Evolutionary conservation across 2,329 filamentous ascomycete species (phyloP), one percentile per base, ranked within the genome.

Genomic region (Plenodomus biglobosus): DNA sequence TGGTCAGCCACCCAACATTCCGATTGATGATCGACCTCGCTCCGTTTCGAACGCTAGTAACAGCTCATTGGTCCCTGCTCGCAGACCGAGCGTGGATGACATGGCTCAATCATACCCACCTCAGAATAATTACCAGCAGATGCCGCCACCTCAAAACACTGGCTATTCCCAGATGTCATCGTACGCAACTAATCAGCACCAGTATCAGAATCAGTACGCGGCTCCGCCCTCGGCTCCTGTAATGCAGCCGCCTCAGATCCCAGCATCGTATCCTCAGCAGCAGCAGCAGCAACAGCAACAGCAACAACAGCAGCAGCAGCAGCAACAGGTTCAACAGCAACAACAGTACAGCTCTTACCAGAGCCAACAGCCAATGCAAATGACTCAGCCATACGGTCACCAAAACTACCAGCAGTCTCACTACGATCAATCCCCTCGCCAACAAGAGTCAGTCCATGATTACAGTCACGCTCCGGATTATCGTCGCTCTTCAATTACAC

Each of bases 31-130:
- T 44, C 81, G 83, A 17, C 80, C 80, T 3, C 79, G 84, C 38
- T 86, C 84, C 5, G 74, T 79, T 27, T 86, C 84, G 64, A 83
- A 82, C 59, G 80, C 81, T 40, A 83, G 79, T 57, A 69, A 69
- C 50, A 46, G 59, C 7, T 73, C 70, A 2, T 64, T 67, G 41
- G 64, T 59, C 60, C 57, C 66, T 39, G 70, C 59, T 62, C 75
- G 76, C 41, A 72, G 75, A 40, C 68, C 73, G 15, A 78, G 76
- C 30, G 68, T 74, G 55, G 75, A 78, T 39, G 75, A 78, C 3
- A 70, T 77, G 65, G 62, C 64, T 30, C 72, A 73, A 47, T 50
- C 53, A 13, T 77, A 77, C 53, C 69, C 70, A 38, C 38, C 67
- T 15, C 59, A 58, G 51, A 65, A 61, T 22, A 61, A 53, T 48